These are phyloP conservation scores for Simplicillium sp. DNA, from an alignment of 2,329 filamentous ascomycete species.

Conservation along the genomic window DNA sequence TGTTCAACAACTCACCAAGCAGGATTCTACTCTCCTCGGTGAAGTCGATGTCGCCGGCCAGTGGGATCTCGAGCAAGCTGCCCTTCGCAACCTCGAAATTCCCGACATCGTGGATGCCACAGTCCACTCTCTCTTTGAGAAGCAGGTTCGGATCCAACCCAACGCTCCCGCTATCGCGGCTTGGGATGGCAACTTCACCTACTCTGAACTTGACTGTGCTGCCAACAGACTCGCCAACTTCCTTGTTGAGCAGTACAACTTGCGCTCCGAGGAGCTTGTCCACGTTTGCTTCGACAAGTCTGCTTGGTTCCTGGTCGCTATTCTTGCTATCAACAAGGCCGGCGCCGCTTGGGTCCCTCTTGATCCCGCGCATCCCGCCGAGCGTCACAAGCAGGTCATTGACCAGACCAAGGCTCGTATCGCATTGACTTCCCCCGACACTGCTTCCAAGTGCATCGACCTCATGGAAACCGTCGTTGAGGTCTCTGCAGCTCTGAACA, in stretches of 20 bases:
- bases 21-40: conserved; percentile 1
- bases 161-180: conserved; percentile 10
- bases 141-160: conserved; percentile 16
- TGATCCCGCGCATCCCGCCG: conserved; percentile 21
- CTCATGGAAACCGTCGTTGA: not conserved
- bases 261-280: conserved; percentile 14
- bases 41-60: conserved; percentile 8
- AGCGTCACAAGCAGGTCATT: conserved; percentile 2
- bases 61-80: conserved; percentile 5
- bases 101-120: conserved; percentile 13
- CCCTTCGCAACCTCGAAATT: conserved; percentile 7
- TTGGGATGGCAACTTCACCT: conserved; percentile 15
- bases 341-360: conserved; percentile 20
- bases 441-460: not conserved
- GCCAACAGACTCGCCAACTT: too few species aligned
- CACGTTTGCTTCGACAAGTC: conserved; percentile 27
- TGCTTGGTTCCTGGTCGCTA: conserved; percentile 19
- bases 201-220: conserved; percentile 11
- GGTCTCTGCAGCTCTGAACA: not conserved
- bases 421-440: not conserved
- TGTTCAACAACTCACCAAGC: conserved; percentile 8
- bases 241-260: conserved; percentile 6
- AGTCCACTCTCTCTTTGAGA: conserved; percentile 30
- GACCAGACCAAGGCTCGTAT: not conserved
- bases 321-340: conserved; percentile 23